Evolutionary conservation across 2,329 filamentous ascomycete genomes (phyloP).

Genomic region (Fusarium sp.): DNA sequence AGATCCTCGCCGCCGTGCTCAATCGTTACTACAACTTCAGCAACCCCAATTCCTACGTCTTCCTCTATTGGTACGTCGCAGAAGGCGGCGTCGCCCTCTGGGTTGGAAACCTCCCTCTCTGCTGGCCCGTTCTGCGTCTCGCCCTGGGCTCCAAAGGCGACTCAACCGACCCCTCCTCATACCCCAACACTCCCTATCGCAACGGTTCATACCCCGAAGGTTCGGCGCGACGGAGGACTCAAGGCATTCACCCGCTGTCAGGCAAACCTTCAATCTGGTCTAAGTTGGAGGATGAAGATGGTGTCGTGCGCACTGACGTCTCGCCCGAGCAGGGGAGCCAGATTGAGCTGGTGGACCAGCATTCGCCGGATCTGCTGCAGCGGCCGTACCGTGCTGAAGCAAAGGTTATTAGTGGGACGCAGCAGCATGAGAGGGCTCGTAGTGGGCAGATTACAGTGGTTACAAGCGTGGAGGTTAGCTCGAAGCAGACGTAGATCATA

Average conservation of each 20-base stretch:
- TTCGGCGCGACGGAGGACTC: conserved; percentile 31
- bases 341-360: conserved; percentile 43
- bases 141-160: conserved; percentile 43
- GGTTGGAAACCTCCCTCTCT: conserved; percentile 69
- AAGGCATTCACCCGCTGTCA: conserved; percentile 17
- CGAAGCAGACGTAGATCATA: not conserved
- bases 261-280: conserved; percentile 43
- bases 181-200: conserved; percentile 26
- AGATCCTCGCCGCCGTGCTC: conserved; percentile 65
- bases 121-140: conserved; percentile 64
- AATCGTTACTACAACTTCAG: conserved; percentile 71
- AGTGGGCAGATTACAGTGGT: conserved; percentile 42
- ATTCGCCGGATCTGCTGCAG: conserved; percentile 21
- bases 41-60: conserved; percentile 63
- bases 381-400: conserved; percentile 13
- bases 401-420: not conserved
- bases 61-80: conserved; percentile 69
- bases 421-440: not conserved
- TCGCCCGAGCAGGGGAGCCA: conserved; percentile 40
- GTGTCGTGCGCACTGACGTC: not conserved
- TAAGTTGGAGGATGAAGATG: conserved; percentile 44
- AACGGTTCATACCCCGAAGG: conserved; percentile 28
- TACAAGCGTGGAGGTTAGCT: conserved; percentile 42
- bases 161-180: conserved; percentile 39
- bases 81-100: conserved; percentile 68